Evolutionary conservation across 1,284 basidiomycete genomes (phyloP).

Genomic region (Termitomyces sp.): DNA sequence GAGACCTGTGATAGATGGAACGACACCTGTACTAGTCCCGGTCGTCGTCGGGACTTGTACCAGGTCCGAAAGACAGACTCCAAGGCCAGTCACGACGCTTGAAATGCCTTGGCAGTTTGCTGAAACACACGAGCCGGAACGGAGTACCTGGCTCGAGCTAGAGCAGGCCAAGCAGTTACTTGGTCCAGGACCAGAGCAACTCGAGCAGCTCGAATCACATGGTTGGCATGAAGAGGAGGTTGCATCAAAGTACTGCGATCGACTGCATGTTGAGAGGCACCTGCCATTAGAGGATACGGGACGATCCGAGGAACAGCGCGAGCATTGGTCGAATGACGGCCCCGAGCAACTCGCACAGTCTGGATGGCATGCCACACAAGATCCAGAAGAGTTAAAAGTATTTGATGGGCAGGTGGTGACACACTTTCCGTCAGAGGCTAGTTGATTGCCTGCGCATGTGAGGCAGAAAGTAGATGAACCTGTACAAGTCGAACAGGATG

Average conservation of each 20-base stretch:
- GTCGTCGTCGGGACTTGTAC: slow-evolving; percentile 49
- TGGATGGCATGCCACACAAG: slow-evolving; percentile 71
- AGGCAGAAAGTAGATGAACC: slow-evolving; percentile 67
- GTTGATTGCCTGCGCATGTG: slow-evolving; percentile 57
- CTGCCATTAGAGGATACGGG: slow-evolving; percentile 70
- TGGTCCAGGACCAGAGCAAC: slow-evolving; percentile 62
- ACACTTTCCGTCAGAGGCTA: slow-evolving; percentile 68
- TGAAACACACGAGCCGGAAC: slow-evolving; percentile 56
- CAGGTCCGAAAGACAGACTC: slow-evolving; percentile 71
- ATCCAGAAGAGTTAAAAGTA: slow-evolving; percentile 58
- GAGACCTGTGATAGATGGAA: slow-evolving; percentile 56
- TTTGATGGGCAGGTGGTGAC: slow-evolving; percentile 67
- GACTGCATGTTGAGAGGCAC: slow-evolving; percentile 71
- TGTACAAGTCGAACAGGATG: slow-evolving; percentile 65
- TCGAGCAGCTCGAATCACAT: slow-evolving; percentile 71
- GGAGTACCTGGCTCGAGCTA: slow-evolving; percentile 54
- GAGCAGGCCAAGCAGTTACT: slow-evolving; percentile 72
- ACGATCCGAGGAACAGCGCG: slow-evolving; percentile 57
- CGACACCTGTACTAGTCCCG: slow-evolving; percentile 40
- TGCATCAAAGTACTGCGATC: slow-evolving; percentile 66
- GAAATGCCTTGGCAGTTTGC: slow-evolving; percentile 53
- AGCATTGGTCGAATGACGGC: slow-evolving; percentile 69
- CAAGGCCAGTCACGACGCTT: slow-evolving; percentile 60
- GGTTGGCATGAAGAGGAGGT: slow-evolving; percentile 57
- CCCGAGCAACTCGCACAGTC: slow-evolving; percentile 78